Conservation (phyloP, 2,329 filamentous ascomycete genomes). For the Fusarium liriodendri region DNA sequence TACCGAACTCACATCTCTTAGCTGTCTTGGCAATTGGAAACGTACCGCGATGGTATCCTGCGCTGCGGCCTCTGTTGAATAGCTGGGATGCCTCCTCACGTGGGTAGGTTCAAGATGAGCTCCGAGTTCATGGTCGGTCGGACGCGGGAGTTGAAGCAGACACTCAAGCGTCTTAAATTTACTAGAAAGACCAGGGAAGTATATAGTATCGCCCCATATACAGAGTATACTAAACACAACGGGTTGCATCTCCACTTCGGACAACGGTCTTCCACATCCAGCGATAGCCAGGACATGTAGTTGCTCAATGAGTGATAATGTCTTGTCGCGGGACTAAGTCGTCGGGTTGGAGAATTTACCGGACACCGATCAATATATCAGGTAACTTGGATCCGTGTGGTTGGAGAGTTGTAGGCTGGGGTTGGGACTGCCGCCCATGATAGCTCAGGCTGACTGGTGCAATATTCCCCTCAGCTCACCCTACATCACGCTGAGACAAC, state of each 20-base stretch:
- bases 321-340: background rate
- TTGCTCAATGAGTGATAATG: background rate
- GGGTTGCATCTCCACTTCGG: background rate
- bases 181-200: background rate
- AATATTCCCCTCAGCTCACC: background rate
- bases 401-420: no score
- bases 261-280: background rate
- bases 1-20: background rate
- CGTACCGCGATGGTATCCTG: background rate
- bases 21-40: background rate
- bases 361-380: rapidly evolving
- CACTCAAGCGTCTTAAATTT: background rate
- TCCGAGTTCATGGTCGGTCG: background rate
- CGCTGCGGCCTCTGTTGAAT: background rate
- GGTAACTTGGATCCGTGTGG: background rate
- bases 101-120: background rate
- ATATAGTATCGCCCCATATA: background rate
- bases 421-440: background rate
- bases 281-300: background rate
- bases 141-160: background rate
- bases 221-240: background rate
- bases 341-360: background rate
- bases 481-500: background rate
- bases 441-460: no score
- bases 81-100: background rate